Percentiles rank a stretch among this genome's conserved stretches.
These are phyloP conservation scores for Sparassis latifolia DNA, from an alignment of 1,284 basidiomycete genomes.

Conservation along the genomic window DNA sequence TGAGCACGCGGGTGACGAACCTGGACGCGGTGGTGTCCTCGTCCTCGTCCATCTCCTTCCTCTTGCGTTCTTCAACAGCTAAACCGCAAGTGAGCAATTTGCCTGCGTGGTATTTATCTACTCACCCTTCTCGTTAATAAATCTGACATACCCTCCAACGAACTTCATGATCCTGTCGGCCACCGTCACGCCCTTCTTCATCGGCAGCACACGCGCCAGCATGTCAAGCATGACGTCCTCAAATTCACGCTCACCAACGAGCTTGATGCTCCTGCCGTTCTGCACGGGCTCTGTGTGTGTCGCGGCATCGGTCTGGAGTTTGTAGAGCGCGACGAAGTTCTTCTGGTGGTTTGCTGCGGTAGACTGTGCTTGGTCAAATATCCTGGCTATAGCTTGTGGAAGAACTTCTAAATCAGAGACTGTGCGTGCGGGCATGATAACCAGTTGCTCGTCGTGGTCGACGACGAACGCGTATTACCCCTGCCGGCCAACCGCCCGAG, in stretches of 20 bases:
- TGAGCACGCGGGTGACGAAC: conserved; percentile 69
- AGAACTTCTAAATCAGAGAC: conserved; percentile 3
- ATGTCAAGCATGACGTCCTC: conserved; percentile 69
- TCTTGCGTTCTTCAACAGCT: conserved; percentile 31
- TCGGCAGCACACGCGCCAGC: conserved; percentile 62
- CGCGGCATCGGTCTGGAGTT: conserved; percentile 70
- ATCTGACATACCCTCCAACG: conserved; percentile 76
- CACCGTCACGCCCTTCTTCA: conserved; percentile 80
- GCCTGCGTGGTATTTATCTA: conserved; percentile 2
- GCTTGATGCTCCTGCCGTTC: conserved; percentile 46
- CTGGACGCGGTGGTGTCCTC: conserved; percentile 68
- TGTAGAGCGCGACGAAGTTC: conserved; percentile 84
- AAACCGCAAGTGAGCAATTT: not conserved
- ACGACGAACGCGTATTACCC: too few species aligned
- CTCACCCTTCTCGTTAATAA: conserved; percentile 75
- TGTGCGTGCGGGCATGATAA: too few species aligned
- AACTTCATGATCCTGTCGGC: conserved; percentile 87
- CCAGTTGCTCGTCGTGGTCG: too few species aligned
- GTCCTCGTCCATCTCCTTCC: conserved; percentile 48
- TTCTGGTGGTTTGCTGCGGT: conserved; percentile 87
- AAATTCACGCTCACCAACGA: conserved; percentile 80
- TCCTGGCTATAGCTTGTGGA: conserved; percentile 39
- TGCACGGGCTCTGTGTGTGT: conserved; percentile 47
- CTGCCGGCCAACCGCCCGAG: too few species aligned
- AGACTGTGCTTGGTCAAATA: conserved; percentile 80